Evolutionary conservation across 331 rosid genomes (phyloP), one percentile per base, ranked within the genome.

Genomic region (Saraca asoca): DNA sequence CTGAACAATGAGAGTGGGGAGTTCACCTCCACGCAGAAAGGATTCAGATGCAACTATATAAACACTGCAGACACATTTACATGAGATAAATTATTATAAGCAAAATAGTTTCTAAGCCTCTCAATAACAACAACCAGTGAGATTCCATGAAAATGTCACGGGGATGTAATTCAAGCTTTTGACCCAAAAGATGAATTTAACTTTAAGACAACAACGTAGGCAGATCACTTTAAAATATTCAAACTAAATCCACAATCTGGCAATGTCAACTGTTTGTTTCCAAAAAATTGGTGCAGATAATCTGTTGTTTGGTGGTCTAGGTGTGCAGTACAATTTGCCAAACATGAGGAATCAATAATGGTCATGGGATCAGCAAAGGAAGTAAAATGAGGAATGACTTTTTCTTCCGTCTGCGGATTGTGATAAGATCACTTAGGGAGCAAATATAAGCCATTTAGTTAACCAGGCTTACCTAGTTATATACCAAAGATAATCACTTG

Each of bases 401-500:
- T 35, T 18, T 31, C 50, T 51, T 57, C 45, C 62, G 34, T 71
- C 64, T 38, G 9, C 44, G 13, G 54, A 65, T 50, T 57, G 14
- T 18, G 24, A 39, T 46, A 46, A 76, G 74, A 54, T 53, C 29
- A 34, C 42, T 13, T 16, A 35, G 46, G 29, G 50, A 51, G 66
- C 18, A 72, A 75, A 51, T 20, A 13, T 42, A 60, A 31, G 24
- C 58, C 67, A 82, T 74, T 58, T 41, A 38, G 45, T 24, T 61
- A 75, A 79, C 44, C 37, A 76, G 52, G 64, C 87, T 79, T 78
- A 94, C 99, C 93, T 86, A 13, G 97, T 86, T 70, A 74, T 90
- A 78, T 94, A 94, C 99, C 99, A 94, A 63, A 94, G 91, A 69
- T 94, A 94, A 80, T 94, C 99, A 39, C 87, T 94, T 68, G 78